Percentiles rank a stretch among this genome's conserved stretches.
phyloP scores from a whole-genome alignment of 2,329 filamentous ascomycete genomes.

The Aspergillus fructus region DNA sequence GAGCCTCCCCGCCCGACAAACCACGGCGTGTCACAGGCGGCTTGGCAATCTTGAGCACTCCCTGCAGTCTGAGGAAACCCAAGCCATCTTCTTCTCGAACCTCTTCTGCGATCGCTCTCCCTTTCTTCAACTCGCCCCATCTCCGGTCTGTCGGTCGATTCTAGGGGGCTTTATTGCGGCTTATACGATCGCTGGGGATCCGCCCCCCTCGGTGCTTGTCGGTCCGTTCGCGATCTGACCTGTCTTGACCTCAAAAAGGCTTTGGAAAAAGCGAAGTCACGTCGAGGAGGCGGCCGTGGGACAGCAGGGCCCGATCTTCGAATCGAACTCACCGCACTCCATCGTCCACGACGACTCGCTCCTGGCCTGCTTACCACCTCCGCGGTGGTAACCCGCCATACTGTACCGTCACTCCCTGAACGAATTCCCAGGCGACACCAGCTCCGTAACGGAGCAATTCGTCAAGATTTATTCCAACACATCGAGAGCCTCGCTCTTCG shows the following conservation, averaged over 20 bases:
- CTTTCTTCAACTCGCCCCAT: neutral
- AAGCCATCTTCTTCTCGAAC: neutral
- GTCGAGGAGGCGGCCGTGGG: conserved; percentile 4
- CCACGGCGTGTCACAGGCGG: conserved; percentile 21
- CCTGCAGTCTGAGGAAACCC: conserved; percentile 2
- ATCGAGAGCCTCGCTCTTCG: conserved; percentile 59
- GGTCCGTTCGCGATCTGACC: conserved; percentile 10
- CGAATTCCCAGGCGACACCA: conserved; percentile 26
- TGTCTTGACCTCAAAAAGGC: conserved; percentile 14
- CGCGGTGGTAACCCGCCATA: conserved; percentile 34
- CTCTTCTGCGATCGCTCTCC: neutral
- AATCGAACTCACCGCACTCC: neutral
- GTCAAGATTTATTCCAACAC: conserved; percentile 58
- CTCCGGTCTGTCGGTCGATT: conserved; percentile 9
- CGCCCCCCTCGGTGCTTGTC: conserved; percentile 2
- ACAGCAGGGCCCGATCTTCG: conserved; percentile 7
- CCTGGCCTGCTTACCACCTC: conserved; percentile 20
- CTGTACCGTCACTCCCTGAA: conserved; percentile 26
- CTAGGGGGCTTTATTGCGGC: conserved; percentile 12
- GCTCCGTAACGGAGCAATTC: conserved; percentile 43
- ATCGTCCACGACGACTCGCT: neutral
- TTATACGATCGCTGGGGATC: conserved; percentile 10
- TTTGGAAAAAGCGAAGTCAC: conserved; percentile 2
- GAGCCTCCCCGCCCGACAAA: conserved; percentile 20
- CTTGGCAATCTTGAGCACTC: conserved; percentile 15